Evolutionary conservation across 331 rosid genomes (phyloP), one percentile per base, ranked within the genome.

Genomic region (Quercus lobata): DNA sequence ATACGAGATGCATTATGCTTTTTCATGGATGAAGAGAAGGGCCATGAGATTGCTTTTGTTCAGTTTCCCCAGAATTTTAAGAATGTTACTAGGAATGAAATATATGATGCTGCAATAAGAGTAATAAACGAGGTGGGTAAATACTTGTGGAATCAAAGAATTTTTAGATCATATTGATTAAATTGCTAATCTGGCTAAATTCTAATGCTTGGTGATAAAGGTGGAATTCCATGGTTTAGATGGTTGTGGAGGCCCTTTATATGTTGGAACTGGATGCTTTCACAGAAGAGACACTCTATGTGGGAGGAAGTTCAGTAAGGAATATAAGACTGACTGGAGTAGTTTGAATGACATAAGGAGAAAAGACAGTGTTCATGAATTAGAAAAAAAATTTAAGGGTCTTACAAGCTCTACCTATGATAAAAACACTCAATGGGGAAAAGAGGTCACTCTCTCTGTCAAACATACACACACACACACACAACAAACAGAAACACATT

Each of bases 1-100:
- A 75, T 93, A 53, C 84, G 87, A 58, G 97, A 92, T 76, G 94
- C 90, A 73, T 86, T 94, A 3, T 94, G 98, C 83, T 92, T 92
- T 83, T 76, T 90, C 78, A 80, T 94, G 94, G 97, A 92, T 80
- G 90, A 92, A 80, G 84, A 88, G 77, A 86, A 91, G 68, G 94
- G 97, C 71, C 87, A 81, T 29, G 87, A 94, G 60, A 84, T 94
- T 71, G 96, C 94, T 27, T 94, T 19, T 69, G 96, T 94, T 24
- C 97, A 94, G 63, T 88, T 72, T 70, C 92, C 96, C 25, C 96
- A 92, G 22, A 29, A 0, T 32, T 94, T 79, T 35, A 86, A 85
- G 54, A 91, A 90, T 44, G 62, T 83, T 34, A 88, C 88, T 3
- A 87, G 80, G 84, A 92, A 94, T 79, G 97, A 94, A 1, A 61